A percentile compares a stretch with the other conserved stretches of the same genome.
Evolutionary conservation across 2,329 filamentous ascomycete species (phyloP).

Genomic region (Talaromyces piceae): DNA sequence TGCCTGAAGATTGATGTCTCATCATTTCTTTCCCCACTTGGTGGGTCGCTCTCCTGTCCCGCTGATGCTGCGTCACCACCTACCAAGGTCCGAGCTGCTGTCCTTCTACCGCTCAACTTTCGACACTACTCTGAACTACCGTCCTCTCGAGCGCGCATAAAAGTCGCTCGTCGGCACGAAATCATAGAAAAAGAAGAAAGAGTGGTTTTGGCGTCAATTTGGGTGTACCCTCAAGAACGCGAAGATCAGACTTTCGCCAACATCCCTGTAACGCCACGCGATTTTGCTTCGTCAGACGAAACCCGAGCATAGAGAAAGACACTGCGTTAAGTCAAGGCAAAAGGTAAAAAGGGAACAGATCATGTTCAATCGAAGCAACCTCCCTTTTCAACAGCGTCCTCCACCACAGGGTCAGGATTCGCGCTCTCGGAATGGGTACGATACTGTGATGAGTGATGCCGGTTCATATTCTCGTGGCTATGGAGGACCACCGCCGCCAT

Average conservation of each 20-base stretch:
- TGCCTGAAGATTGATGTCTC: too few species aligned
- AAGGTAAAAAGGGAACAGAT: too few species aligned
- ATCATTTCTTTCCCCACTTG: too few species aligned
- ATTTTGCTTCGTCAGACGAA: neutral
- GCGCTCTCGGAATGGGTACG: slow-evolving; percentile 17
- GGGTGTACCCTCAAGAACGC: neutral
- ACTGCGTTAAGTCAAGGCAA: too few species aligned
- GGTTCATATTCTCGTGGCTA: slow-evolving; percentile 31
- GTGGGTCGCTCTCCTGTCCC: neutral
- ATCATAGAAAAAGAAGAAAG: neutral
- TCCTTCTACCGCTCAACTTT: neutral
- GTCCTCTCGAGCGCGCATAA: neutral
- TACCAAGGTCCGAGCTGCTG: neutral
- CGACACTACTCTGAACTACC: neutral
- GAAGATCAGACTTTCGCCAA: neutral
- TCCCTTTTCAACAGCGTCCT: slow-evolving; percentile 37
- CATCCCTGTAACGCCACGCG: neutral
- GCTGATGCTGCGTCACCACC: neutral
- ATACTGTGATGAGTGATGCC: slow-evolving; percentile 28
- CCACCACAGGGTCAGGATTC: slow-evolving; percentile 28
- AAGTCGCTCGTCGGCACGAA: neutral
- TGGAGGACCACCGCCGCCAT: slow-evolving; percentile 30
- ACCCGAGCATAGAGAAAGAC: neutral
- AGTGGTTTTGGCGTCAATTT: too few species aligned
- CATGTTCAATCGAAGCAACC: slow-evolving; percentile 53